These are phyloP conservation scores for Prunus kanzakura DNA, from an alignment of 306 rosid genomes.

Conservation along the genomic window DNA sequence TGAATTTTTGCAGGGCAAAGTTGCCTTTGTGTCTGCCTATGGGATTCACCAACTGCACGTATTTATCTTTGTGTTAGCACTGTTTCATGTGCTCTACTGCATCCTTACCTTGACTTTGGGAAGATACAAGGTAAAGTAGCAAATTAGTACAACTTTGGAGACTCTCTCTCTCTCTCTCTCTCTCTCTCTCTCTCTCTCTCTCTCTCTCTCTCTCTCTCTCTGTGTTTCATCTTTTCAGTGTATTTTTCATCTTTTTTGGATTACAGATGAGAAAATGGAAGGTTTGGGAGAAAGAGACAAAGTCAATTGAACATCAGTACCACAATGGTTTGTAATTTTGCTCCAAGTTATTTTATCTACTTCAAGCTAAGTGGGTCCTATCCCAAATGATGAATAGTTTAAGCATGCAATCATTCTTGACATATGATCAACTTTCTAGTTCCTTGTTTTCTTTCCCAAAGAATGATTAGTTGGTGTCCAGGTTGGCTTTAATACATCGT, in stretches of 20 bases:
- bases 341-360: background rate
- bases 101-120: conserved; percentile 58
- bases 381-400: background rate
- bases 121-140: conserved; percentile 54
- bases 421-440: background rate
- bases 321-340: conserved; percentile 30
- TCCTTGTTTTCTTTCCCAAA: background rate
- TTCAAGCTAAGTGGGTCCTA: background rate
- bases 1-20: conserved; percentile 39
- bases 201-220: conserved; percentile 8
- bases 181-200: conserved; percentile 8
- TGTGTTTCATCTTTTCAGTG: background rate
- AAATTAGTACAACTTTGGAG: background rate
- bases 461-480: background rate
- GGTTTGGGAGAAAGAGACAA: conserved; percentile 75
- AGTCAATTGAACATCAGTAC: conserved; percentile 42
- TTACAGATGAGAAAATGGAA: conserved; percentile 78
- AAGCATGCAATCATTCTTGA: background rate
- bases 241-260: conserved; percentile 10
- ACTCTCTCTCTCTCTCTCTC: conserved; percentile 10
- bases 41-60: conserved; percentile 89
- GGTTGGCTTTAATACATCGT: background rate
- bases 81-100: conserved; percentile 69
- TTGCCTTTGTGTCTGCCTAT: conserved; percentile 77
- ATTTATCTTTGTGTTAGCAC: conserved; percentile 73